These are phyloP conservation scores for Phoenix roebelenii DNA, from an alignment of 176 grass and related monocot genomes.

Conservation along the genomic window DNA sequence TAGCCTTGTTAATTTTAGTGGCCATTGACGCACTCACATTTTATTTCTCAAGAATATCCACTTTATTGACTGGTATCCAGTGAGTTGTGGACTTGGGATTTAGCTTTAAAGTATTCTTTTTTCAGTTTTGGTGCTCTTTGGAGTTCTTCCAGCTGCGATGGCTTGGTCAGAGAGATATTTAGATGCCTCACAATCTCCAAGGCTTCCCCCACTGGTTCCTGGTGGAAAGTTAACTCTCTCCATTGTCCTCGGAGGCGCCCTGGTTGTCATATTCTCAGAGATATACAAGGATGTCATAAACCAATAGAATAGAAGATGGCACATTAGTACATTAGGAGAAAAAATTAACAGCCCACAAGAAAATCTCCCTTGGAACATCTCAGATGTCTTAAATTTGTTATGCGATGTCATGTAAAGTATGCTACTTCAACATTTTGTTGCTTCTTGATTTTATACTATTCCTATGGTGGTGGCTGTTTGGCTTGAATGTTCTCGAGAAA, in stretches of 20 bases:
- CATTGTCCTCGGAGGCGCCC: constrained; percentile 44
- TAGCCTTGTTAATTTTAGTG: too few relatives aligned
- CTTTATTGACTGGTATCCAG: neutral
- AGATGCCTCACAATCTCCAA: constrained; percentile 32
- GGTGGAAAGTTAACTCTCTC: constrained; percentile 61
- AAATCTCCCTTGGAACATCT: too few relatives aligned
- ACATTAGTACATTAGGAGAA: too few relatives aligned
- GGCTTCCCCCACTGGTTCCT: constrained; percentile 40
- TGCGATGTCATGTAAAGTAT: too few relatives aligned
- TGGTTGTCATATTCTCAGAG: constrained; percentile 68
- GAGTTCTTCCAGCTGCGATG: constrained; percentile 83
- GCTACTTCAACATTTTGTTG: too few relatives aligned
- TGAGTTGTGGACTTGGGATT: neutral
- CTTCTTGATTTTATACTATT: too few relatives aligned
- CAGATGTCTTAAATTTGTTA: too few relatives aligned
- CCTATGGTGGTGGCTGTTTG: too few relatives aligned
- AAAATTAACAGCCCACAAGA: too few relatives aligned
- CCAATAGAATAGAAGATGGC: constrained; percentile 15
- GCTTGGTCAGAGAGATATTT: constrained; percentile 96
- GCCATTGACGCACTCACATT: too few relatives aligned
- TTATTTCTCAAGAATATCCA: too few relatives aligned
- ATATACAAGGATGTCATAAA: constrained; percentile 57
- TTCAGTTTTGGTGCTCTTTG: constrained; percentile 83
- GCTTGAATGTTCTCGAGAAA: too few relatives aligned
- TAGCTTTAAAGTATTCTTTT: constrained; percentile 7